These are phyloP conservation scores for Nissolia schottii DNA, from an alignment of 306 rosid species.

Conservation along the genomic window DNA sequence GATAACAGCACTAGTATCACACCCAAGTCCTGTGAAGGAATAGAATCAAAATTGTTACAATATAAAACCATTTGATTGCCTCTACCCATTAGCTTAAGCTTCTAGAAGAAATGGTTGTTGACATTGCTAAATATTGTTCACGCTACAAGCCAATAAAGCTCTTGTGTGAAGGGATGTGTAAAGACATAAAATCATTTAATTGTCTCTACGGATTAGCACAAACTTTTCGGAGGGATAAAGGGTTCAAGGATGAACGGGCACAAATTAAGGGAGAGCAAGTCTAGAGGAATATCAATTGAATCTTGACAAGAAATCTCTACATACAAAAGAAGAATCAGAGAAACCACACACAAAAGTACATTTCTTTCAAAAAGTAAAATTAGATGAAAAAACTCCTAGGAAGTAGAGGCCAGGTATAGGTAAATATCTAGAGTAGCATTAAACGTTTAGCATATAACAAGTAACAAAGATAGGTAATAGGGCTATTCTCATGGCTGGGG, in stretches of 20 bases:
- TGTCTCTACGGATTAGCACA: too few species aligned
- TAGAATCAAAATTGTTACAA: background rate
- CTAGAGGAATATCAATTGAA: background rate
- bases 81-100: too few species aligned
- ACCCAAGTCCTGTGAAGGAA: slow-evolving; percentile 51
- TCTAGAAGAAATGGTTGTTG: too few species aligned
- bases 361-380: background rate
- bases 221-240: too few species aligned
- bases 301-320: background rate
- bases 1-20: slow-evolving; percentile 66
- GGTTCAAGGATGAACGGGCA: background rate
- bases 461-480: background rate
- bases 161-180: slow-evolving; percentile 19
- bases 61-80: too few species aligned
- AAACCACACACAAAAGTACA: background rate
- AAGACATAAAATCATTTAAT: too few species aligned
- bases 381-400: background rate
- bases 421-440: background rate
- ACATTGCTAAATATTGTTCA: too few species aligned
- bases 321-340: background rate
- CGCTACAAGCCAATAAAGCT: too few species aligned
- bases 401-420: background rate
- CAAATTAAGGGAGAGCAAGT: background rate
- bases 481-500: background rate
- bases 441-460: background rate